Base-by-base conservation (phyloP, 2,329 filamentous ascomycete genomes). In the Ceratocystis lukuohia region DNA sequence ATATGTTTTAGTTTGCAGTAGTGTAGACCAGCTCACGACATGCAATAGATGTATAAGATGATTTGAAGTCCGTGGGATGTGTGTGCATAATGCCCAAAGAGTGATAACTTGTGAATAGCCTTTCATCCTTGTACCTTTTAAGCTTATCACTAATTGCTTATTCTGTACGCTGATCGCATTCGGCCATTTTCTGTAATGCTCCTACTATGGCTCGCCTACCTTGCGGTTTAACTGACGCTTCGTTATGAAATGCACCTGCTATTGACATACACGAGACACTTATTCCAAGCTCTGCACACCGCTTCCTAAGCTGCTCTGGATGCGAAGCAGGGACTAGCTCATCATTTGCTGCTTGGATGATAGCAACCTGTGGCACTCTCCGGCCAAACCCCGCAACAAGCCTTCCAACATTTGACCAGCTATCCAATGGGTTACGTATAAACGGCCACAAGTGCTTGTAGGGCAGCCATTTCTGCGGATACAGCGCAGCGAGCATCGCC, bases 381-480 rank as follows among this genome's bases (percentile, higher is more conserved):
- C 69, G 69, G 71, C 65, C 69, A 41, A 41, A 4, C 37, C 37
- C 37, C 10, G 10, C 77, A 33, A 72, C 57, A n/a, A 62, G 33
- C 10, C 46, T 64, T 2, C 74, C 76, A 37, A 85, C 69, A 68
- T 84, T 84, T 65, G 75, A 72, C 76, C 75, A 80, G 69, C 78
- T 84, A 69, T 85, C 80, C 45, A 85, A 74, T 50, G 83, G 80
- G 68, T 81, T 91, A 70, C 87, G 80, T 10, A 92, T 77, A 71
- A 92, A 91, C 0, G 86, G 87, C 79, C 84, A 84, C 0, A 93
- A 78, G 72, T 92, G 85, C 61, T 82, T 82, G 73, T 93, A 93
- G 0, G 89, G 89, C 5, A 92, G 77, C 88, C 88, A 92, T 70
- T 83, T 88, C 70, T 91, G 87, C 0, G 88, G 88, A 71, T 92